These are phyloP conservation scores for Achaetomiella virescens DNA, from an alignment of 495 filamentous ascomycete genomes.

Conservation along the genomic window DNA sequence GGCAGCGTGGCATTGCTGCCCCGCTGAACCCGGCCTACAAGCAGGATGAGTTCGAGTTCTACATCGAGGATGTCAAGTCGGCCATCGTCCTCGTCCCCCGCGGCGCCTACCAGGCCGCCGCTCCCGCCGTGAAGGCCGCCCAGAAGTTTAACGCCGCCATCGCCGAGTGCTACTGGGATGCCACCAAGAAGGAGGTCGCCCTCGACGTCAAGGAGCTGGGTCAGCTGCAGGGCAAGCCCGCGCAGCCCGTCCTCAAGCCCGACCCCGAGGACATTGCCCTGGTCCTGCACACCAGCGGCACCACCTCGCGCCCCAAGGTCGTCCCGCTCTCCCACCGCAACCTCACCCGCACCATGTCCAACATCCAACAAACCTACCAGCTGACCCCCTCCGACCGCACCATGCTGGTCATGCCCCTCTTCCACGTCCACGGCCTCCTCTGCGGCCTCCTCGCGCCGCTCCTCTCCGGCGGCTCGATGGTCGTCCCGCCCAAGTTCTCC, in stretches of 20 bases:
- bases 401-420: slow-evolving; percentile 84
- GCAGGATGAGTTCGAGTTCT: slow-evolving; percentile 83
- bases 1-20: slow-evolving; percentile 73
- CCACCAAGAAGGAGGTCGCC: slow-evolving; percentile 51
- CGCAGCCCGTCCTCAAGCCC: slow-evolving; percentile 46
- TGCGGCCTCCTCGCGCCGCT: slow-evolving; percentile 74
- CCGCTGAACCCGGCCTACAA: slow-evolving; percentile 80
- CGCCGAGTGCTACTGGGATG: slow-evolving; percentile 74
- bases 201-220: slow-evolving; percentile 69
- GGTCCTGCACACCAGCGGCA: slow-evolving; percentile 69
- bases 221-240: slow-evolving; percentile 50
- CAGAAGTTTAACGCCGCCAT: slow-evolving; percentile 69
- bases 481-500: slow-evolving; percentile 72
- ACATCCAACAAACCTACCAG: slow-evolving; percentile 68
- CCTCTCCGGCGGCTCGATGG: slow-evolving; percentile 62
- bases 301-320: slow-evolving; percentile 77
- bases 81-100: slow-evolving; percentile 65
- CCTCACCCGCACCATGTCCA: slow-evolving; percentile 56
- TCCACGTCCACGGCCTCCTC: slow-evolving; percentile 81
- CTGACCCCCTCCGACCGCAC: slow-evolving; percentile 64
- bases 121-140: slow-evolving; percentile 65
- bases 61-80: slow-evolving; percentile 76
- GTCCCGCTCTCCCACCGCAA: slow-evolving; percentile 75
- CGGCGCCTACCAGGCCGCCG: slow-evolving; percentile 55
- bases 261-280: slow-evolving; percentile 61